Base-by-base conservation (phyloP, 106 monocot species). In the Dioscorea zingiberensis region DNA sequence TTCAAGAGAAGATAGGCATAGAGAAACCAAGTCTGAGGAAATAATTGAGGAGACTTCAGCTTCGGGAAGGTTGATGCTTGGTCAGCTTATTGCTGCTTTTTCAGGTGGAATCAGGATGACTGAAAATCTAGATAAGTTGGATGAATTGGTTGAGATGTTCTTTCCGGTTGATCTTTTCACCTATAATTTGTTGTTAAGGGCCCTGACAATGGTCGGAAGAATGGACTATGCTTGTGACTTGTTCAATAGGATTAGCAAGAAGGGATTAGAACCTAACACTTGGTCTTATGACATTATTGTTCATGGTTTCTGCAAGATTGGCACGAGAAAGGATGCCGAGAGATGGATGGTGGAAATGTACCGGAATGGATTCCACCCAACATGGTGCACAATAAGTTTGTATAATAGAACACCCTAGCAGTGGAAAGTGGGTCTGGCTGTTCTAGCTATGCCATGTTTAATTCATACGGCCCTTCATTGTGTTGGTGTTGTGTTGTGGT, bases 281-380 rank as follows among this genome's bases (percentile, higher is more conserved):
- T 95, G 83, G 82, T 84, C 73, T 67, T 95, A 69, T 46, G 88
- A 95, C 67, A 75, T 91, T 63, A 78, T 95, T 18, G 73, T 91
- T 18, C 78, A 83, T 66, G 91, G 94, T 58, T 85, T 83, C 71
- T 87, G 91, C 76, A 91, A 81, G 54, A 71, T 71, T 53, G 76
- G 88, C 21, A 73, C 62, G 53, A 80, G 74, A 56, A 77, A 74
- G 22, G 78, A 81, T 59, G 94, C 91, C 59, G 78, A 83, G 53
- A 70, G 51, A 48, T 95, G 91, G 94, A 76, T 85, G 69, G 67
- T 83, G 59, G 73, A 74, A 69, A 87, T 95, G 91, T 54, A 59
- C 32, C 80, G 54, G 24, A 65, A 77, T 68, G 91, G 94, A 14
- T 91, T 74, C 69, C 53, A 55, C 12, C 94, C 83, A 47, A 88